Evolutionary conservation across 75 land plant species (phyloP).

Genomic region (Picea glauca): DNA sequence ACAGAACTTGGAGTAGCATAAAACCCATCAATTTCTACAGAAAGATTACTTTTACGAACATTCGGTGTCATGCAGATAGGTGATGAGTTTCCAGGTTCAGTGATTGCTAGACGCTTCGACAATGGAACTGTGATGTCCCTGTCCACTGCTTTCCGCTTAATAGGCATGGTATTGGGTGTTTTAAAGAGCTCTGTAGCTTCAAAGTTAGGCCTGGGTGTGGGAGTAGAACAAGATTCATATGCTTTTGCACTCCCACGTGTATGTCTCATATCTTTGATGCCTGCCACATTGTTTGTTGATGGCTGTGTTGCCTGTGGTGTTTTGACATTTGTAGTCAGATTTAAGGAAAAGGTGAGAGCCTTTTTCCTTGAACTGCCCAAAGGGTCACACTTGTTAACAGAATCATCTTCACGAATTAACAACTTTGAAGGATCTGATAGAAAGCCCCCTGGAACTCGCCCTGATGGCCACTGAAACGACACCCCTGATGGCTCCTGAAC

Average conservation of each 20-base stretch:
- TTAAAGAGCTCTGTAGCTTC: slow-evolving; percentile 36
- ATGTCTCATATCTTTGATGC: slow-evolving; percentile 15
- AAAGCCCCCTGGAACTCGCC: slow-evolving; percentile 61
- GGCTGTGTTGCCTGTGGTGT: slow-evolving; percentile 15
- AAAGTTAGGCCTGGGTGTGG: slow-evolving; percentile 9
- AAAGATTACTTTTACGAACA: slow-evolving; percentile 25
- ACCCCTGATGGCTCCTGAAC: slow-evolving; percentile 40
- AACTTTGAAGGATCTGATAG: slow-evolving; percentile 32
- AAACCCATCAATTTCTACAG: slow-evolving; percentile 18
- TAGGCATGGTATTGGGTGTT: slow-evolving; percentile 51
- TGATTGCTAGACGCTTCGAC: slow-evolving; percentile 47
- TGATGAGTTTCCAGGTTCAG: slow-evolving; percentile 47
- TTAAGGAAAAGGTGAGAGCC: slow-evolving; percentile 48
- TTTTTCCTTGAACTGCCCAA: slow-evolving; percentile 45
- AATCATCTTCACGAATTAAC: slow-evolving; percentile 39
- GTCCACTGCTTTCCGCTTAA: slow-evolving; percentile 69
- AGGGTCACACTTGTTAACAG: slow-evolving; percentile 26
- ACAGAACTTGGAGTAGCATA: slow-evolving; percentile 7
- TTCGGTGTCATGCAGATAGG: slow-evolving; percentile 41
- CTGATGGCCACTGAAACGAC: slow-evolving; percentile 77
- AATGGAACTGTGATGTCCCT: slow-evolving; percentile 45
- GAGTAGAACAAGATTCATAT: slow-evolving; percentile 14
- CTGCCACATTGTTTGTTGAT: slow-evolving; percentile 12
- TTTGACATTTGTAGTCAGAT: slow-evolving; percentile 22
- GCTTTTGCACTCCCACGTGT: slow-evolving; percentile 9